Evolutionary conservation across 2,329 filamentous ascomycete species (phyloP).

Genomic region (Aspergillus intermedius): DNA sequence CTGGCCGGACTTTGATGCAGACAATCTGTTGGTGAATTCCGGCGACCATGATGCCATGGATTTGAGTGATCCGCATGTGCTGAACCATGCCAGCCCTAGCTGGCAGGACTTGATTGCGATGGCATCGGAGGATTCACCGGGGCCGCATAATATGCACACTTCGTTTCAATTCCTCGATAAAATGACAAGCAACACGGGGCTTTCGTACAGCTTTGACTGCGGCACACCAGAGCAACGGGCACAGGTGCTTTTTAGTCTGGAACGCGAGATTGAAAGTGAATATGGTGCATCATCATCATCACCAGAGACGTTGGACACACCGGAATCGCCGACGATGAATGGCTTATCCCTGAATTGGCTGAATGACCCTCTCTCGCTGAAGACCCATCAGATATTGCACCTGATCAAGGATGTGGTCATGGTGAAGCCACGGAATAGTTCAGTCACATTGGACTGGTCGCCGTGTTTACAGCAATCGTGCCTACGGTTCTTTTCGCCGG

Average conservation of each 20-base stretch:
- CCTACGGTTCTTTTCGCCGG: slow-evolving; percentile 16
- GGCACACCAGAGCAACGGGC: slow-evolving; percentile 27
- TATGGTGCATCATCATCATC: neutral
- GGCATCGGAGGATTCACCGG: slow-evolving; percentile 2
- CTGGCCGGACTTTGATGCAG: neutral
- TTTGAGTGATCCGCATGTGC: neutral
- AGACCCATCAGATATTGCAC: slow-evolving; percentile 32
- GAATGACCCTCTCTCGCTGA: slow-evolving; percentile 28
- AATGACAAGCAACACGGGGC: slow-evolving; percentile 32
- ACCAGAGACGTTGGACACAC: too few species aligned
- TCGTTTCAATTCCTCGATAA: slow-evolving; percentile 25
- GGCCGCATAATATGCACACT: slow-evolving; percentile 7
- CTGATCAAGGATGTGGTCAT: slow-evolving; percentile 29
- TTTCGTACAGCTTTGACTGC: slow-evolving; percentile 33
- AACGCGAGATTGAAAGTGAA: neutral
- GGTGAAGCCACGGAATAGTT: slow-evolving; percentile 29
- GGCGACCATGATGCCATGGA: neutral
- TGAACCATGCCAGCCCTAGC: slow-evolving; percentile 2
- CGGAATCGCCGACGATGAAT: neutral
- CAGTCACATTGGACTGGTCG: slow-evolving; percentile 30
- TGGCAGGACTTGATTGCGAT: slow-evolving; percentile 10
- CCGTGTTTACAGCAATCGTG: slow-evolving; percentile 21
- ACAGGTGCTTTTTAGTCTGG: slow-evolving; percentile 10
- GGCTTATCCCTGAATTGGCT: slow-evolving; percentile 14
- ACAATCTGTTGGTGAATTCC: neutral